Conservation (phyloP, 2,329 filamentous ascomycete species). For the Talaromyces atroroseus region DNA sequence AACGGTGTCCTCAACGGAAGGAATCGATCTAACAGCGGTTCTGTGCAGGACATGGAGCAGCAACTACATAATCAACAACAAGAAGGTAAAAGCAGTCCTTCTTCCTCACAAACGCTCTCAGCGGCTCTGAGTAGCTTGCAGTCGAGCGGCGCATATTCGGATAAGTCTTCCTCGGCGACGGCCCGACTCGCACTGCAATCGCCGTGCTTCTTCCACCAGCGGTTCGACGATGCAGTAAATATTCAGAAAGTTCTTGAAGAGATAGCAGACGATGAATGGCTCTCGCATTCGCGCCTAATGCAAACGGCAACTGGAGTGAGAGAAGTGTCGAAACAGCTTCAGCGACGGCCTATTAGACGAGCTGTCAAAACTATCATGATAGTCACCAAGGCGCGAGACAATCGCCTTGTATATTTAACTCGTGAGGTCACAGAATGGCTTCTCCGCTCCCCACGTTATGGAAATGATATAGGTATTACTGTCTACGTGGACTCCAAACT, state of each 20-base stretch:
- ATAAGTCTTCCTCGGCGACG: slow-evolving; percentile 38
- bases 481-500: slow-evolving; percentile 98
- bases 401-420: slow-evolving; percentile 82
- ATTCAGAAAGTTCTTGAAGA: slow-evolving; percentile 93
- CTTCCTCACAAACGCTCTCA: slow-evolving; percentile 56
- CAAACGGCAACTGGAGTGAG: slow-evolving; percentile 93
- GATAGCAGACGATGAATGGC: slow-evolving; percentile 77
- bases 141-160: slow-evolving; percentile 29
- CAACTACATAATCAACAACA: neutral
- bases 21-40: slow-evolving; percentile 11
- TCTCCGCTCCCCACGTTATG: slow-evolving; percentile 81
- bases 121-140: slow-evolving; percentile 51
- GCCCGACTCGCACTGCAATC: slow-evolving; percentile 68
- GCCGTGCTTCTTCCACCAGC: slow-evolving; percentile 95
- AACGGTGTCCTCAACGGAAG: slow-evolving; percentile 49
- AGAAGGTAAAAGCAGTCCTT: slow-evolving; percentile 40
- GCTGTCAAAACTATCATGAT: slow-evolving; percentile 96
- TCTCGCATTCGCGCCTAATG: slow-evolving; percentile 89
- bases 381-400: slow-evolving; percentile 95
- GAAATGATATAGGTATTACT: slow-evolving; percentile 82
- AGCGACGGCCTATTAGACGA: slow-evolving; percentile 83
- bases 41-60: slow-evolving; percentile 18
- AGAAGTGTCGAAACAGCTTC: slow-evolving; percentile 92
- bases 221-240: slow-evolving; percentile 93
- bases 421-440: slow-evolving; percentile 84